These are phyloP conservation scores for Candida glucosophila DNA, from an alignment of 1,139 yeast species.

Conservation along the genomic window DNA sequence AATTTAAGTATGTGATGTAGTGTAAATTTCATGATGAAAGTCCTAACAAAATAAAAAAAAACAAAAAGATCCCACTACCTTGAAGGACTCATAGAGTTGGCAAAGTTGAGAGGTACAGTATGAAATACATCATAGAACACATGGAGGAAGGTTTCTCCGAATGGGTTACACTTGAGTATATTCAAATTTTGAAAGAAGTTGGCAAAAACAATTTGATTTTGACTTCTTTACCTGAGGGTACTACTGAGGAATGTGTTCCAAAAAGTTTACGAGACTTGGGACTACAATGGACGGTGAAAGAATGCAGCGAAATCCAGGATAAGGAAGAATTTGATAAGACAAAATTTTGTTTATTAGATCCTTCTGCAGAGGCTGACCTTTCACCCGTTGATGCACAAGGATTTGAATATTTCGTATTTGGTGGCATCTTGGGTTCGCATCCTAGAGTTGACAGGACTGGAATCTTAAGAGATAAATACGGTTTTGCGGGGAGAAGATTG, in stretches of 20 bases:
- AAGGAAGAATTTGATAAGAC: constrained; percentile 32
- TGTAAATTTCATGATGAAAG: too few species aligned
- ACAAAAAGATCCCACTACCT: too few species aligned
- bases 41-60: too few species aligned
- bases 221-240: constrained; percentile 64
- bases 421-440: constrained; percentile 94
- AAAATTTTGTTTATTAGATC: constrained; percentile 78
- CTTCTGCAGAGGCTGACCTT: constrained; percentile 70
- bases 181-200: constrained; percentile 73
- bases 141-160: constrained; percentile 96
- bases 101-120: too few species aligned
- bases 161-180: constrained; percentile 88
- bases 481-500: constrained; percentile 74
- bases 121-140: constrained; percentile 92
- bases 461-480: constrained; percentile 69
- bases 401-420: constrained; percentile 87
- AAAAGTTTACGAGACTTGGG: constrained; percentile 49
- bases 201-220: constrained; percentile 69
- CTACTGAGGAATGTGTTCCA: constrained; percentile 63
- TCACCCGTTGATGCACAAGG: constrained; percentile 54
- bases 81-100: too few species aligned
- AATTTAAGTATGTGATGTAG: too few species aligned
- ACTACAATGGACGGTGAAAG: constrained; percentile 74
- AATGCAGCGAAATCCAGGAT: constrained; percentile 44
- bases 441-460: constrained; percentile 96